Base-by-base conservation (phyloP, 495 filamentous ascomycete species). In the Lepidopterella palustris region DNA sequence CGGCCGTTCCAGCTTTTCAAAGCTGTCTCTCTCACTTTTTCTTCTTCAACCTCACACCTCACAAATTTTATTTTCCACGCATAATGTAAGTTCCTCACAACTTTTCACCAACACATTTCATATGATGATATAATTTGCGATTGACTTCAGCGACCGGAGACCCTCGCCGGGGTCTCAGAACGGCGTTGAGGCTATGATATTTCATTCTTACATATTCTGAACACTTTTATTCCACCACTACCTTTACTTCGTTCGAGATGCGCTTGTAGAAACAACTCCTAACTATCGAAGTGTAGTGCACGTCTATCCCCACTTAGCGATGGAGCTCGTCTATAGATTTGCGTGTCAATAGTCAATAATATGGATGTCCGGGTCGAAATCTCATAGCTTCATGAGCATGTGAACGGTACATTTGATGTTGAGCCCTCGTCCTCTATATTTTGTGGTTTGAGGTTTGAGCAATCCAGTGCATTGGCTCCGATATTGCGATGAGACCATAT, bases 201-300 rank as follows among this genome's bases (percentile, higher is more conserved):
- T 87, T 78, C 80, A 82, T 90, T 91, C 89, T 95, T 93, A 95
- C 89, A 93, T 92, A 92, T 93, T 87, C 90, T 95, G 90, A 95
- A 53, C 56, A 5, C 53, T 71, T 56, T 51, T 26, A 29, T 26
- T 25, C 20, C 10, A 24, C 29, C 35, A 15, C 18, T 3, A 15
- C 35, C 18, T 42, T 2, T 42, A 11, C 2, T 3, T 3, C 35
- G 9, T n/a, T n/a, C n/a, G 9, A 42, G 31, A 42, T 42, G 13
- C n/a, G n/a, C 18, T 18, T 13, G 35, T 18, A 10, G 13, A 2
- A 3, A 42, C 35, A 42, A 18, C 10, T 2, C 3, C 35, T 42
- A 42, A 42, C 35, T 42, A 11, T 42, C 3, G 35, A 13, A 10
- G 13, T 18, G 10, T 42, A 42, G 35, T n/a, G n/a, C n/a, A n/a